A percentile compares a stretch with the other conserved stretches of the same genome.
Evolutionary conservation across 352 stramenopile species (phyloP).

Genomic region (Phytophthora chlamydospora): DNA sequence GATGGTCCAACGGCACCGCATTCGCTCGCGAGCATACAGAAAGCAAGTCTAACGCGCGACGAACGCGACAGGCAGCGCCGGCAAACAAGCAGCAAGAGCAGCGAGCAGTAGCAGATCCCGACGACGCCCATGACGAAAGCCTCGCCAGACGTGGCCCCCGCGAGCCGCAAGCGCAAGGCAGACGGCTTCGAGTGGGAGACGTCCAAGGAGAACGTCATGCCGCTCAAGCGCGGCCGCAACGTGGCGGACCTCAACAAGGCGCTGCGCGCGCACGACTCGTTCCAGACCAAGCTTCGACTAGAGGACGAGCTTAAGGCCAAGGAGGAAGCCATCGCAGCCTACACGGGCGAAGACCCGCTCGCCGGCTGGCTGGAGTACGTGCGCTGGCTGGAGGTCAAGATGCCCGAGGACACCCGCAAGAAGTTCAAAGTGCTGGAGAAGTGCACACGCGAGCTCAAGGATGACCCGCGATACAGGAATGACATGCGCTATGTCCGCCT

Average conservation of each 20-base stretch:
- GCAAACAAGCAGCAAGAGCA: slow-evolving; percentile 1
- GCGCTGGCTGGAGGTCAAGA: slow-evolving; percentile 80
- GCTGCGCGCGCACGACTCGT: slow-evolving; percentile 65
- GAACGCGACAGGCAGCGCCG: slow-evolving; percentile 33
- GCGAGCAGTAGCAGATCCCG: slow-evolving; percentile 1
- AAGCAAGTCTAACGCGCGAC: slow-evolving; percentile 36
- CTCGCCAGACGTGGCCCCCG: neutral
- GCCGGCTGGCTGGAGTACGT: slow-evolving; percentile 75
- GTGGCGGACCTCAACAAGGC: slow-evolving; percentile 81
- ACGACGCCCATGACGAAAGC: slow-evolving; percentile 27
- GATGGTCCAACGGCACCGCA: slow-evolving; percentile 29
- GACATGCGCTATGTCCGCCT: slow-evolving; percentile 83
- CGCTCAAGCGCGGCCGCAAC: slow-evolving; percentile 79
- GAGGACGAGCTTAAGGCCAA: slow-evolving; percentile 59
- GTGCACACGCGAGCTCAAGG: slow-evolving; percentile 75
- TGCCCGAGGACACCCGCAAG: slow-evolving; percentile 85
- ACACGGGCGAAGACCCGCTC: slow-evolving; percentile 72
- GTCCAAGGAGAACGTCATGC: slow-evolving; percentile 90
- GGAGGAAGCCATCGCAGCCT: slow-evolving; percentile 52
- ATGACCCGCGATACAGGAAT: slow-evolving; percentile 67
- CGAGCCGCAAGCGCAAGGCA: slow-evolving; percentile 39
- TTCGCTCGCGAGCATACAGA: slow-evolving; percentile 26
- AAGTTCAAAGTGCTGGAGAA: slow-evolving; percentile 80
- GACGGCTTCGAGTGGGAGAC: slow-evolving; percentile 84
- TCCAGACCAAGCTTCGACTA: slow-evolving; percentile 63